Percentiles rank a stretch among this genome's conserved stretches.
Conservation (phyloP, 2,329 filamentous ascomycete species). For the Trichophaea hybrida region DNA sequence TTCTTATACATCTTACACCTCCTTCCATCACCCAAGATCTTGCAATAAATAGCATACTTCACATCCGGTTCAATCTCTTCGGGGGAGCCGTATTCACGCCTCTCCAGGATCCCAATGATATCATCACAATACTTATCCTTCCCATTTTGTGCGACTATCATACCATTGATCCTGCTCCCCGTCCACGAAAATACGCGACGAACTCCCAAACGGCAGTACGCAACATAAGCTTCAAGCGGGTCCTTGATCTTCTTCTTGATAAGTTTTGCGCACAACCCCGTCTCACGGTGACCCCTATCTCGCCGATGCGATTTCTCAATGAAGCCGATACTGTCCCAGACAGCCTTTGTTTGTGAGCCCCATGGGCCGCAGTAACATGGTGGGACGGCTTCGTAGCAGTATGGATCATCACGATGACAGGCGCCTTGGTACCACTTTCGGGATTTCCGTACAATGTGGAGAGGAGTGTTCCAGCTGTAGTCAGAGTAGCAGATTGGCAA, state of each 20-base stretch:
- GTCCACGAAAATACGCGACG: background rate
- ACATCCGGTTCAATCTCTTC: slow-evolving; percentile 15
- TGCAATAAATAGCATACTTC: slow-evolving; percentile 15
- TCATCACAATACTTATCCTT: slow-evolving; percentile 20
- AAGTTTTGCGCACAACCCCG: background rate
- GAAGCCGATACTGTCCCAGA: slow-evolving; percentile 13
- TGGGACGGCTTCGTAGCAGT: background rate
- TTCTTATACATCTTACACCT: slow-evolving; percentile 18
- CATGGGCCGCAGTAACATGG: slow-evolving; percentile 20
- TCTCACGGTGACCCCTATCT: background rate
- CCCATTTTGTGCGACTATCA: slow-evolving; percentile 6
- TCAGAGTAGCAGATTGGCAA: slow-evolving; percentile 17
- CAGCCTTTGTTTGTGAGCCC: slow-evolving; percentile 9
- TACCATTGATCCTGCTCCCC: slow-evolving; percentile 3
- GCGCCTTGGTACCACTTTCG: background rate
- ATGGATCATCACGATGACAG: background rate
- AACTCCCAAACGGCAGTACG: slow-evolving; percentile 15
- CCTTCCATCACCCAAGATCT: slow-evolving; percentile 16
- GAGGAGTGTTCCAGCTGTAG: slow-evolving; percentile 11
- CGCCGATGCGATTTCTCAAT: background rate
- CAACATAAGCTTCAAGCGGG: slow-evolving; percentile 19
- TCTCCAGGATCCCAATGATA: slow-evolving; percentile 7
- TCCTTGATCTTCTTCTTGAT: slow-evolving; percentile 15
- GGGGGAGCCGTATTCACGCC: background rate
- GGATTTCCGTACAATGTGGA: background rate